Base-by-base conservation (phyloP, 345 rosid genomes). In the Pseudoturritis turrita region DNA sequence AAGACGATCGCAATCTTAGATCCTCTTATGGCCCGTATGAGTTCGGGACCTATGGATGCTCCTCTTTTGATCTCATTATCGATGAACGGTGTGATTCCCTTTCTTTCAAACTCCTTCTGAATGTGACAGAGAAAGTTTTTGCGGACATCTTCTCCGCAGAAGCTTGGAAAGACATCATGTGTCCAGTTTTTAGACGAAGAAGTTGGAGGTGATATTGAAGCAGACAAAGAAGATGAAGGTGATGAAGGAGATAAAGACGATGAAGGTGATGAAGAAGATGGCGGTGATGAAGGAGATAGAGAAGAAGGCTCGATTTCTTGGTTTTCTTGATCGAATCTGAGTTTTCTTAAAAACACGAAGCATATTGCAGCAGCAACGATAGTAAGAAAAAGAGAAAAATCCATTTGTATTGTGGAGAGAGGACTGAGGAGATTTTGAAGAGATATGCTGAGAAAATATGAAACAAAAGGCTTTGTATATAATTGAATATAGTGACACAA, bases 41-140 rank as follows among this genome's bases (percentile, higher is more conserved):
- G 76, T 33, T 72, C 70, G 3, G 56, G 63, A 25, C 37, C 29
- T 5, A 73, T 63, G 4, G 65, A 53, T 12, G 31, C 62, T 19
- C 70, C 70, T 53, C 76, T 72, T 54, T 43, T 43, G 26, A 53
- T 72, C 14, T 37, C 41, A 5, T 73, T 36, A 55, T 72, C 77
- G 0, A 23, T 17, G 58, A 63, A 73, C 0, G 0, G 8, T 33
- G 39, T 55, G 71, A 73, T 73, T 54, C 33, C 41, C 3, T 33
- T 64, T 31, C 69, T 64, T 47, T 4, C 1, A 10, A 41, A 61
- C 65, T 61, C 65, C 50, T 61, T 61, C 3, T 14, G 0, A 41
- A 61, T n/a, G 3, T 61, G 65, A 61, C 65, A 41, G 2, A 61
- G 50, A 41, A 41, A 61, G 23, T 23, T 2, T 0, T 1, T 3